A percentile compares a stretch with the other conserved stretches of the same genome.
phyloP scores from a whole-genome alignment of 176 grass and related monocot species.

The Avena eriantha region DNA sequence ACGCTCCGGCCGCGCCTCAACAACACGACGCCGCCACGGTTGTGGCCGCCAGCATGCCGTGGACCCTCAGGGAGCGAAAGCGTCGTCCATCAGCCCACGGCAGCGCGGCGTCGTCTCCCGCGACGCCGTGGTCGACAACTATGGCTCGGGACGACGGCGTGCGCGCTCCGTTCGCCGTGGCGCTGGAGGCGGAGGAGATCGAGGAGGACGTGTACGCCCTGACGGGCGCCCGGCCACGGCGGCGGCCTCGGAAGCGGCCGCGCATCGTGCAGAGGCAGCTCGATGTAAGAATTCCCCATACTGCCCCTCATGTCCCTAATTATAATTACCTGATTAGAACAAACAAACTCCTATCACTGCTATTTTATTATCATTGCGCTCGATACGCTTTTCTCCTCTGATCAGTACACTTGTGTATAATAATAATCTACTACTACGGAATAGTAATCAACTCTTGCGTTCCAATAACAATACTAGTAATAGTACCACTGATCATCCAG shows the following conservation, averaged over 20 bases:
- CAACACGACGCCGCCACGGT: background rate
- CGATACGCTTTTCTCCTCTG: conserved; percentile 42
- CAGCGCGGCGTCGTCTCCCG: background rate
- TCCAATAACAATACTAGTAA: conserved; percentile 16
- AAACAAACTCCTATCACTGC: background rate
- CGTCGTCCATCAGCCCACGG: conserved; percentile 5
- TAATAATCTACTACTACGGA: background rate
- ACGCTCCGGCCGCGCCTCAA: background rate
- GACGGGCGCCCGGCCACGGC: conserved; percentile 84
- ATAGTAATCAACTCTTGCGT: background rate
- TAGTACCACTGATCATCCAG: conserved; percentile 33
- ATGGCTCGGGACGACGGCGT: conserved; percentile 4
- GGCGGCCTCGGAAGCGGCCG: conserved; percentile 84
- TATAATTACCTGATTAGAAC: background rate
- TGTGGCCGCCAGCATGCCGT: conserved; percentile 44
- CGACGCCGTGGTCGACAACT: conserved; percentile 11
- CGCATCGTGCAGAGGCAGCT: conserved; percentile 81
- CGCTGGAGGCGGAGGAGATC: conserved; percentile 78
- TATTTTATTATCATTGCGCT: conserved; percentile 14
- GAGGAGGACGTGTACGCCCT: conserved; percentile 96
- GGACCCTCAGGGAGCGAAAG: conserved; percentile 84
- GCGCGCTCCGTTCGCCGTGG: conserved; percentile 58
- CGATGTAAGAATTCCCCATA: conserved; percentile 79
- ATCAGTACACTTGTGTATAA: background rate
- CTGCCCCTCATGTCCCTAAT: conserved; percentile 37